Base-by-base conservation (phyloP, 129 eudicot species). In the Pseudognaphalium luteoalbum region DNA sequence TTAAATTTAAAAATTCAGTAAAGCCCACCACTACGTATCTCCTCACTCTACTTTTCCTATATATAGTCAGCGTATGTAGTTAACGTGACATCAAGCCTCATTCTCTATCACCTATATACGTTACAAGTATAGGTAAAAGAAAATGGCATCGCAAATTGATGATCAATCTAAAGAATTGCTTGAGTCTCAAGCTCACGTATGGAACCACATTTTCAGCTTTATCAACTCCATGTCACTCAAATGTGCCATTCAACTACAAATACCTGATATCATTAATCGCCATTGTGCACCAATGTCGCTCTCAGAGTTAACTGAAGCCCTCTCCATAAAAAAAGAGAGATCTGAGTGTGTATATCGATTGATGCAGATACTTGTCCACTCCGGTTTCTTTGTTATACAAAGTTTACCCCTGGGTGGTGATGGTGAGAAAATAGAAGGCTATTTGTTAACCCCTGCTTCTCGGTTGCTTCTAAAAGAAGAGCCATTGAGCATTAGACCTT, bases 251-350 rank as follows among this genome's bases (percentile, higher is more conserved):
- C 69, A 85, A 30, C 76, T 88, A 16, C 83, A 80, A 73, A 77
- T 88, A 54, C 87, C 89, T 0, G 89, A 88, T 52, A 35, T 80
- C 29, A 85, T 86, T 22, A 4, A 83, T 29, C 41, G 59, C 7
- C 82, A 78, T 50, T 77, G 82, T 21, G 62, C 66, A 61, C 82
- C 72, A 10, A 78, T 78, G 82, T 61, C 28, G 22, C 78, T 78
- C 22, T 71, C 82, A 0, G 66, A 78, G 58, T 63, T 78, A 6
- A 44, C 52, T 15, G 44, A 50, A 0, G 72, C 78, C 2, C 78
- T 79, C 12, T 15, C 72, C 5, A 62, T 83, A 21, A 74, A 73
- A 64, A 64, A 81, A 2, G 68, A 39, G 3, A 70, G 72, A 59
- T 32, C 84, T 6, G 59, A 32, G 4, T 50, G 22, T 35, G 62